Base-by-base conservation (phyloP, 495 filamentous ascomycete genomes). In the Neurospora tetrasperma region DNA sequence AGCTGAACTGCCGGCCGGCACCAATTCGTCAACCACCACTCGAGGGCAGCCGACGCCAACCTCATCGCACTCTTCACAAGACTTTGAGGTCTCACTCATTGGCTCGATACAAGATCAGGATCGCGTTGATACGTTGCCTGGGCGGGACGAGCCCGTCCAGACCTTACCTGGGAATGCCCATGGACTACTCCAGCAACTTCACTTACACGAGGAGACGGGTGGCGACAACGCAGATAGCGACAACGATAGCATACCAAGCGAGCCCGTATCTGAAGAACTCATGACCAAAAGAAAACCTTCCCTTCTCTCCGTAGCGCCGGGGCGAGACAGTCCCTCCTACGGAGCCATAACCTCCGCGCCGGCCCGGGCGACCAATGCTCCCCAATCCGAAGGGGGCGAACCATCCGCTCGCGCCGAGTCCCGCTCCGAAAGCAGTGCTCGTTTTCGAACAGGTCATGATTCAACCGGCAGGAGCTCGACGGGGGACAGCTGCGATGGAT, bases 211-310 rank as follows among this genome's bases (percentile, higher is more conserved):
- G 40, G 62, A 41, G 20, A 66, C 71, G 70, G 71, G 23, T 46
- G 54, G 69, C 70, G 71, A 74, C 62, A 74, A 16, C 70, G 70
- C 72, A 74, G 69, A 74, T 18, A 73, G 70, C 74, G 59, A 54
- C 42, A 70, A 70, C 73, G 70, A 75, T 42, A 39, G 43, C 70
- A 70, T 38, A 42, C 69, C 69, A 18, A 70, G 46, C 74, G 48
- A 75, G 31, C 71, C 75, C 59, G 46, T 62, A 42, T 66, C 72
- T 73, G 62, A 43, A 74, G 76, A 73, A 69, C 70, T 59, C 76
- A 90, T 90, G 88, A 88, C 86, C 73, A 84, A 84, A 76, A 80
- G 82, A 66, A 86, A 83, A 54, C 84, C 89, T 42, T 79, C 89
- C 69, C 81, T 91, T 72, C 88, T 88, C 74, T 86, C 87, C 71